Evolutionary conservation across 352 stramenopile species (phyloP).

Genomic region (Phytopythium oedochilum): DNA sequence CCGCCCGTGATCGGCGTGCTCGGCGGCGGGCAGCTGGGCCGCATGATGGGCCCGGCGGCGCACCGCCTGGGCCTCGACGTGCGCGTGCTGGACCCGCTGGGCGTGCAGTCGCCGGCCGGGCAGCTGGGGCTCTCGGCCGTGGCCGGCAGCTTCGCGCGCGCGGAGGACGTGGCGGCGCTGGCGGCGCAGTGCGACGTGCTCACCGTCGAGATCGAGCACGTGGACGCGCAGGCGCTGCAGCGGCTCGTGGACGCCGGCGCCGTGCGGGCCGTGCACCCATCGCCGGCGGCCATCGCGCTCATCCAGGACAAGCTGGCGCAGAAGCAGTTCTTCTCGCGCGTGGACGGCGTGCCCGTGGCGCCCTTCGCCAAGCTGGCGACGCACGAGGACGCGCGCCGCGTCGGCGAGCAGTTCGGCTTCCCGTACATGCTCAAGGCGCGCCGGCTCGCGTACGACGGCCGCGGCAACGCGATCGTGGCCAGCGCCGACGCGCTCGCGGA

Average conservation of each 20-base stretch:
- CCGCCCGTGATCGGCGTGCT: conserved; percentile 87
- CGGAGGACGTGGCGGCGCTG: conserved; percentile 64
- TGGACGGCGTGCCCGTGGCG: conserved; percentile 45
- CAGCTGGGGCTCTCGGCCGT: conserved; percentile 74
- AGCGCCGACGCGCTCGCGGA: conserved; percentile 65
- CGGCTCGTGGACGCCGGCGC: conserved; percentile 66
- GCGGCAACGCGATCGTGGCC: conserved; percentile 94
- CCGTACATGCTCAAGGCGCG: conserved; percentile 98
- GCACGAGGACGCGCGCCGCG: conserved; percentile 27
- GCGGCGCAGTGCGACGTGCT: conserved; percentile 89
- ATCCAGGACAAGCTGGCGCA: conserved; percentile 98
- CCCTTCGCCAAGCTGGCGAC: conserved; percentile 53
- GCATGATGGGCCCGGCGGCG: conserved; percentile 98
- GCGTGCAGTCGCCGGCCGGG: conserved; percentile 61
- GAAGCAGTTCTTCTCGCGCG: conserved; percentile 84
- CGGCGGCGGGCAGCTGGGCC: conserved; percentile 95
- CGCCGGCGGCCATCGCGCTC: conserved; percentile 88
- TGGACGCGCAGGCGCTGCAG: conserved; percentile 90
- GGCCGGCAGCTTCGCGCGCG: conserved; percentile 69
- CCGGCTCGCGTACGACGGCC: conserved; percentile 95
- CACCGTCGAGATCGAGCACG: conserved; percentile 99
- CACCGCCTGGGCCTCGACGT: conserved; percentile 93
- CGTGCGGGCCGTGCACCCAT: conserved; percentile 67
- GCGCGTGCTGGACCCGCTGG: conserved; percentile 91
- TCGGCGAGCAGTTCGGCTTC: conserved; percentile 81